Conservation (phyloP, 306 rosid species). For the Vigna radiata region DNA sequence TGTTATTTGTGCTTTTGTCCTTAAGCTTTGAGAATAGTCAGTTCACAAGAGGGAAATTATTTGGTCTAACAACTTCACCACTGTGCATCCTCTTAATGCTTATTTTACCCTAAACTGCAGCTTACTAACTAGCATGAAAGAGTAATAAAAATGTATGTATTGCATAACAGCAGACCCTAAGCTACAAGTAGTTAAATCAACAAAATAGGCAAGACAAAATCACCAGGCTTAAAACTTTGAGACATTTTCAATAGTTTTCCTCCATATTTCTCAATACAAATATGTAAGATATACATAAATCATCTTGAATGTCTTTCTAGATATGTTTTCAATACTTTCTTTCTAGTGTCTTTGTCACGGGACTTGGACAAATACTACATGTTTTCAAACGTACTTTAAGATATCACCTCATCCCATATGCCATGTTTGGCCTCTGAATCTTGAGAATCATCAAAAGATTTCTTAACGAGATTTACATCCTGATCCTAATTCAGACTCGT, state of each 20-base stretch:
- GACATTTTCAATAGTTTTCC: neutral
- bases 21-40: neutral
- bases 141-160: neutral
- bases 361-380: neutral
- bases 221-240: neutral
- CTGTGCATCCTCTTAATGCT: neutral
- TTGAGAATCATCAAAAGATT: neutral
- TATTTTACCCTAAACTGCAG: neutral
- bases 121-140: neutral
- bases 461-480: slow-evolving; percentile 11
- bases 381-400: neutral
- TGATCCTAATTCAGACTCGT: slow-evolving; percentile 15
- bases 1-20: neutral
- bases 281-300: neutral
- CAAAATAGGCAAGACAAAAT: neutral
- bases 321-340: neutral
- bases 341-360: neutral
- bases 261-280: neutral
- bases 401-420: neutral
- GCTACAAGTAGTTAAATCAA: neutral
- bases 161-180: neutral
- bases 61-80: neutral
- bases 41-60: slow-evolving; percentile 1
- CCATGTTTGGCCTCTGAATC: neutral
- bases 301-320: neutral